Percentiles rank a stretch among this genome's conserved stretches.
These are phyloP conservation scores for Xylaria sp. DNA, from an alignment of 495 filamentous ascomycete genomes.

Conservation along the genomic window DNA sequence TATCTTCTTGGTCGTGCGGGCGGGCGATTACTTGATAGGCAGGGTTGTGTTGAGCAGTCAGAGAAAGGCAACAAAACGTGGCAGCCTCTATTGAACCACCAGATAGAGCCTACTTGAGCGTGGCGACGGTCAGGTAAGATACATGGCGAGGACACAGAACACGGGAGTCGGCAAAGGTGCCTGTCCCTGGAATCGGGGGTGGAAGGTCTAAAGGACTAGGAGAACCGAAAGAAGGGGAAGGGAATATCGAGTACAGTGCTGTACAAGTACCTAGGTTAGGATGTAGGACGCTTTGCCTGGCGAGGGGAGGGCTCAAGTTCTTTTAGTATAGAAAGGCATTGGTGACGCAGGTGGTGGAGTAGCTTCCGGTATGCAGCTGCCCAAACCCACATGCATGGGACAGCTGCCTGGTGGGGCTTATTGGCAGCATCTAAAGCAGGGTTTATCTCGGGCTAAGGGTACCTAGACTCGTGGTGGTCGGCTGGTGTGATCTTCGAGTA, in stretches of 20 bases:
- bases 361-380: conserved; percentile 1
- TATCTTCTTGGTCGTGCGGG: background rate
- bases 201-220: background rate
- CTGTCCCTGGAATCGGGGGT: background rate
- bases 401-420: background rate
- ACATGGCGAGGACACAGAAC: conserved; percentile 7
- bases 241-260: background rate
- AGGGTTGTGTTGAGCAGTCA: background rate
- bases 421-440: background rate
- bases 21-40: conserved; percentile 5
- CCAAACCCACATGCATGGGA: background rate
- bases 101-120: background rate
- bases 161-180: conserved; percentile 2
- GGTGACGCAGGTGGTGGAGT: conserved; percentile 18
- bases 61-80: background rate
- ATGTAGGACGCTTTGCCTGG: background rate
- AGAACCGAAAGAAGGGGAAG: background rate
- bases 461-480: background rate
- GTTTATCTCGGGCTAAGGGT: background rate
- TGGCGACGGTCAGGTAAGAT: background rate
- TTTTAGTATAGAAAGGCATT: background rate
- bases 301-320: background rate
- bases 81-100: background rate
- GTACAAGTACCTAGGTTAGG: too few relatives aligned
- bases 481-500: background rate